Conservation (phyloP, 2,329 filamentous ascomycete species). For the Alternaria angustiovoidea region DNA sequence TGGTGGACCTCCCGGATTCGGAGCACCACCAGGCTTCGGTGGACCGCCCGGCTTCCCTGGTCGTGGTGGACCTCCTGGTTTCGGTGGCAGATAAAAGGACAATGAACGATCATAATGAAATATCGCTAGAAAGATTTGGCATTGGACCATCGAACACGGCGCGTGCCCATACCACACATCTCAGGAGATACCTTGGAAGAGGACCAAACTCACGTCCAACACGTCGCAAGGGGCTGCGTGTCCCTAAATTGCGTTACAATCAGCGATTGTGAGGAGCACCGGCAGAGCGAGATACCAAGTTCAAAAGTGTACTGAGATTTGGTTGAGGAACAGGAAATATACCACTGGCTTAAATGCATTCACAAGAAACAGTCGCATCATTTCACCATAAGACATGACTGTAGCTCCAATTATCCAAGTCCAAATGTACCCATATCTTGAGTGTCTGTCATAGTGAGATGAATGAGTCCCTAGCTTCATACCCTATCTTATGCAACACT, state of each 20-base stretch:
- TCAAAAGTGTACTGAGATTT: conserved; percentile 13
- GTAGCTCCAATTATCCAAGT: neutral
- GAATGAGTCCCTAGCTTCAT: neutral
- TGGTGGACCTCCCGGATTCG: conserved; percentile 59
- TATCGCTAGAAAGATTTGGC: conserved; percentile 5
- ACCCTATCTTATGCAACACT: neutral
- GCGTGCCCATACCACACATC: conserved; percentile 1
- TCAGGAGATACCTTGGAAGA: conserved; percentile 10
- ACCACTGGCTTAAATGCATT: conserved; percentile 16
- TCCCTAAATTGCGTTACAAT: neutral
- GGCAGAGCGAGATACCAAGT: conserved; percentile 7
- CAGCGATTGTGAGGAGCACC: conserved; percentile 2
- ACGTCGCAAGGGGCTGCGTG: neutral
- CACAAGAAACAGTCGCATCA: conserved; percentile 11
- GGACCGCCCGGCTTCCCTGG: conserved; percentile 34
- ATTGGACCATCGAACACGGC: conserved; percentile 6
- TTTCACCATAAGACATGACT: neutral
- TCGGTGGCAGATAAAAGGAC: conserved; percentile 33
- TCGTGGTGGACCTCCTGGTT: conserved; percentile 40
- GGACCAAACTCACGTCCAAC: conserved; percentile 4
- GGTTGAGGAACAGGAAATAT: conserved; percentile 11
- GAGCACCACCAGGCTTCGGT: conserved; percentile 41
- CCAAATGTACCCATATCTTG: neutral
- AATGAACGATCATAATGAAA: conserved; percentile 5
- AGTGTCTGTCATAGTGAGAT: neutral